A percentile compares a stretch with the other conserved stretches of the same genome.
phyloP scores from a whole-genome alignment of 495 filamentous ascomycete genomes.

The Podospora sp. region DNA sequence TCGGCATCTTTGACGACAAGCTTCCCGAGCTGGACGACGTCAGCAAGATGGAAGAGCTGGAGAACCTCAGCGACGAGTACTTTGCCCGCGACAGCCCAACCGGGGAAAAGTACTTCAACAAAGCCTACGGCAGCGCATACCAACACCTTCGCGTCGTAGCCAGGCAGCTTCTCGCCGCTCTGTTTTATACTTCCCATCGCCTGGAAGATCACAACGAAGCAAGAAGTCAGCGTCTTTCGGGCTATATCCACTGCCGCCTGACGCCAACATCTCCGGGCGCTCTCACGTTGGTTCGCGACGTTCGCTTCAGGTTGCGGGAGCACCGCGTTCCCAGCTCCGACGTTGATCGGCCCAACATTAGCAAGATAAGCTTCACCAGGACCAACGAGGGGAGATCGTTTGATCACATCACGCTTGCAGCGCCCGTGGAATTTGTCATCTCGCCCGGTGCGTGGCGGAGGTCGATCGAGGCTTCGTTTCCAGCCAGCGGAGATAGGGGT shows the following conservation, averaged over 20 bases:
- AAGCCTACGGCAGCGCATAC: not conserved
- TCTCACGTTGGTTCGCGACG: not conserved
- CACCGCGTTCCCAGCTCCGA: not conserved
- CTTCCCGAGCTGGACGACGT: conserved; percentile 37
- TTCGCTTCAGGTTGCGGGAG: not conserved
- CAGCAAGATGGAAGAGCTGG: conserved; percentile 5
- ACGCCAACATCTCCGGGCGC: not conserved
- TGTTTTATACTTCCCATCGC: conserved; percentile 18
- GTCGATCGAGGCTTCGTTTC: not conserved
- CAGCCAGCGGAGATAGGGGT: not conserved
- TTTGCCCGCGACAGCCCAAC: conserved; percentile 11
- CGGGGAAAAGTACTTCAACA: conserved; percentile 1
- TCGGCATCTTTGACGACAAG: conserved; percentile 22
- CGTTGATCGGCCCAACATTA: not conserved
- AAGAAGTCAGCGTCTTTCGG: conserved; percentile 1
- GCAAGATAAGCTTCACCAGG: not conserved
- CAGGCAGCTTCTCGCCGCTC: conserved; percentile 21
- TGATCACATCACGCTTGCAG: not conserved
- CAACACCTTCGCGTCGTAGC: conserved; percentile 18
- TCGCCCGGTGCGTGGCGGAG: not conserved
- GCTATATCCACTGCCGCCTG: conserved; percentile 21
- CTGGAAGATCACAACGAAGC: not conserved
- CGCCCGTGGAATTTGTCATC: not conserved
- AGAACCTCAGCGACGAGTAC: conserved; percentile 12
- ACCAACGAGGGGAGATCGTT: not conserved